Conservation (phyloP, 1,284 basidiomycete species). For the Fomes fomentarius region DNA sequence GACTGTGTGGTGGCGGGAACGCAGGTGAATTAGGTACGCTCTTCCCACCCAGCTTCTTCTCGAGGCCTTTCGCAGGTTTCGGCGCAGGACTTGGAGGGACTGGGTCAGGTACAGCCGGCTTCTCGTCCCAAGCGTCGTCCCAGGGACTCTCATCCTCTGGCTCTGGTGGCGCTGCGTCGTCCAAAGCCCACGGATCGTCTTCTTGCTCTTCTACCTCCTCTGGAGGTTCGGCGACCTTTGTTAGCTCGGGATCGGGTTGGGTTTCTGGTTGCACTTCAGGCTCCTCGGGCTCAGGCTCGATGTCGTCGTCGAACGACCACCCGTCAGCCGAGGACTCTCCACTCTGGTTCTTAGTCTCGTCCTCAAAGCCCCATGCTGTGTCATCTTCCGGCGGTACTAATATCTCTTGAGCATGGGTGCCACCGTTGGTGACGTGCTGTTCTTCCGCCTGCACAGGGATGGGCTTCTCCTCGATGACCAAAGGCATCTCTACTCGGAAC, state of each 20-base stretch:
- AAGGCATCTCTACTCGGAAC: conserved; percentile 40
- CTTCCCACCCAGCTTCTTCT: conserved; percentile 60
- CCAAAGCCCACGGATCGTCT: conserved; percentile 70
- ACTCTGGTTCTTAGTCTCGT: conserved; percentile 21
- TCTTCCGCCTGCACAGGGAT: conserved; percentile 27
- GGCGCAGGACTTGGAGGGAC: conserved; percentile 37
- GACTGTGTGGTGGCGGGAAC: conserved; percentile 23
- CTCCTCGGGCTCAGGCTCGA: conserved; percentile 31
- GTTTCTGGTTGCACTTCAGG: too few relatives aligned
- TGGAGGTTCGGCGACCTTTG: conserved; percentile 7
- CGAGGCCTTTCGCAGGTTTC: conserved; percentile 58
- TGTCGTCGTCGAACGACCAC: conserved; percentile 64
- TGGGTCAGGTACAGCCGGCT: conserved; percentile 30
- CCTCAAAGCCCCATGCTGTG: conserved; percentile 39
- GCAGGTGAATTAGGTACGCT: conserved; percentile 20
- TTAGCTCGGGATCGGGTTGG: conserved; percentile 17
- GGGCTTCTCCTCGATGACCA: conserved; percentile 10
- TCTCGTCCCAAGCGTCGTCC: conserved; percentile 71
- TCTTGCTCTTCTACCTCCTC: conserved; percentile 32
- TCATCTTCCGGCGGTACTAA: conserved; percentile 30
- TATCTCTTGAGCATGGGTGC: not conserved
- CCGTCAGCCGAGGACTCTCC: conserved; percentile 27
- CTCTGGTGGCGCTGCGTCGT: conserved; percentile 41
- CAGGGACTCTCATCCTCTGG: conserved; percentile 38
- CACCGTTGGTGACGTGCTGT: conserved; percentile 22